Base-by-base conservation (phyloP, 2,329 filamentous ascomycete species). In the Fusarium abutilonis region DNA sequence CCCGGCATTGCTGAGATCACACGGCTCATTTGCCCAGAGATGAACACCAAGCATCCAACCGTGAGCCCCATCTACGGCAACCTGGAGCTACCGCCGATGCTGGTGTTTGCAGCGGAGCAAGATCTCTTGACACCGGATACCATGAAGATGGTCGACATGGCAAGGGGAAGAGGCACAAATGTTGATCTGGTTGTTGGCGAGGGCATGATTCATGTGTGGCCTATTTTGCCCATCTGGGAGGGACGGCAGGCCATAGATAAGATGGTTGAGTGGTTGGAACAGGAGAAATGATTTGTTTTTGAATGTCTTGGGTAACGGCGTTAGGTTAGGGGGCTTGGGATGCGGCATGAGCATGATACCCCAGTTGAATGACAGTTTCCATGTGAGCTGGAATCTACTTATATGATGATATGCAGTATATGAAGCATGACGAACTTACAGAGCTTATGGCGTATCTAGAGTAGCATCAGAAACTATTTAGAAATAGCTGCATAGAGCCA, bases 191-290 rank as follows among this genome's bases (percentile, higher is more conserved):
- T 74, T 5, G 38, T 68, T 13, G 73, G 74, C 13, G 66, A 70
- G 56, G 72, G 70, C 6, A 70, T 75, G 73, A 62, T 74, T 43
- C 74, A 75, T 31, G 71, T 72, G 9, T 75, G 73, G 73, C 72
- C 72, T 6, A 19, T 75, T 31, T 35, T 75, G 5, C 66, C 72
- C 8, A 64, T 73, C 4, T 64, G 66, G 23, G 74, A 75, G 52
- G 71, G 66, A 4, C 59, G 51, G 14, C 49, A 63, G 26, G 72
- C 73, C 1, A 45, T 72, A 19, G 64, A 72, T 6, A 66, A 53
- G 49, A 71, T 75, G 32, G 51, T 74, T 0, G 41, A 64, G 19
- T 75, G 70, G 68, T 29, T 75, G 34, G 57, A 60, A 26, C 36
- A 60, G 36, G 53, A 52, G 14, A 44, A 43, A 47, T 40, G 6